Percentiles rank a stretch among this genome's conserved stretches.
Evolutionary conservation across 306 rosid species (phyloP).

Genomic region (Begonia fuchsioides): DNA sequence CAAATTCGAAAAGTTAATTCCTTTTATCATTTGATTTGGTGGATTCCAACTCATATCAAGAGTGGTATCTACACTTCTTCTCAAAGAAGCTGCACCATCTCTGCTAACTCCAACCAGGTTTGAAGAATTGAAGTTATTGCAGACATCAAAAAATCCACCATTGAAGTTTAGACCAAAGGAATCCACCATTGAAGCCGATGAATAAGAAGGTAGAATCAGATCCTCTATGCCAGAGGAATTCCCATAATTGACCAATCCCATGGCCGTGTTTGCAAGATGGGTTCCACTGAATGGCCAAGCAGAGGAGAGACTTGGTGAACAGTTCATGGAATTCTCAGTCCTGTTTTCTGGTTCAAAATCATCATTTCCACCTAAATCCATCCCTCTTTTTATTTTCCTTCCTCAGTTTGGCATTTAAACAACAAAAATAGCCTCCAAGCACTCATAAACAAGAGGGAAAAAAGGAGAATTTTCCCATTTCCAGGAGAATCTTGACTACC

Average conservation of each 20-base stretch:
- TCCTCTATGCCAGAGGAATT: constrained; percentile 31
- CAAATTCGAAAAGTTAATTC: constrained; percentile 29
- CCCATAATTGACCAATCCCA: constrained; percentile 48
- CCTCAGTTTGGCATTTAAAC: too few species aligned
- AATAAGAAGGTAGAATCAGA: constrained; percentile 44
- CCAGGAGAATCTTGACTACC: not conserved
- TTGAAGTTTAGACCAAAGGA: constrained; percentile 42
- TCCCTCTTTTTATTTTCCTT: constrained; percentile 11
- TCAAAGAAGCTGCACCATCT: constrained; percentile 34
- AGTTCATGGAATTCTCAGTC: constrained; percentile 44
- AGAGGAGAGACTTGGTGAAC: constrained; percentile 34
- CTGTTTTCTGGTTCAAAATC: constrained; percentile 46
- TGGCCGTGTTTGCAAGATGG: constrained; percentile 35
- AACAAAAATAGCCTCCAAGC: too few species aligned
- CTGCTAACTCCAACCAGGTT: constrained; percentile 29
- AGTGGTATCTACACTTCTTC: constrained; percentile 36
- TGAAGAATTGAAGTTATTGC: constrained; percentile 28
- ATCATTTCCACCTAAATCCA: constrained; percentile 66
- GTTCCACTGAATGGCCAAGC: constrained; percentile 66
- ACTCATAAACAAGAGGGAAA: too few species aligned
- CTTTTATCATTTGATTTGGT: constrained; percentile 25
- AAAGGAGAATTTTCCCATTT: too few species aligned
- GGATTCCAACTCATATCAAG: constrained; percentile 57
- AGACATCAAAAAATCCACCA: constrained; percentile 51
- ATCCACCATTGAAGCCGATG: constrained; percentile 62